Evolutionary conservation across 345 rosid species (phyloP).

Genomic region (Linum trigynum): DNA sequence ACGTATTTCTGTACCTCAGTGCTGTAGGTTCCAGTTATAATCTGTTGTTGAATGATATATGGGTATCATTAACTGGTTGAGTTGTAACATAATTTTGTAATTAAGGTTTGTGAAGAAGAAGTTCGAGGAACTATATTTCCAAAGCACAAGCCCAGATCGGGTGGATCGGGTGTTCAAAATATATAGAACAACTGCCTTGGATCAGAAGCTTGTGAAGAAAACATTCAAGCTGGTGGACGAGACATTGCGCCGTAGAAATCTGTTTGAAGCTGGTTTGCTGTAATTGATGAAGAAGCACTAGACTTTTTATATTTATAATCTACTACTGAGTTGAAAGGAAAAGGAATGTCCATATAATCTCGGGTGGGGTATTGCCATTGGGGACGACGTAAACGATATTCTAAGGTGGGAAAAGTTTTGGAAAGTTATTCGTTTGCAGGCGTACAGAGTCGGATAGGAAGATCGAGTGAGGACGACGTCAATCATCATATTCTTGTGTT

Average conservation of each 20-base stretch:
- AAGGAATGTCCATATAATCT: too few species aligned
- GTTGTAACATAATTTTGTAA: background rate
- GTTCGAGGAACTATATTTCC: constrained; percentile 85
- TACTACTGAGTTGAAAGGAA: too few species aligned
- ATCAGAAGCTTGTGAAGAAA: constrained; percentile 95
- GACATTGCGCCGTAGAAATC: constrained; percentile 82
- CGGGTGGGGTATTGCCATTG: too few species aligned
- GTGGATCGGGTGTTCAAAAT: constrained; percentile 93
- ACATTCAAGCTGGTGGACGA: constrained; percentile 98
- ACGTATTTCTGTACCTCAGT: background rate
- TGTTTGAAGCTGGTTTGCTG: constrained; percentile 85
- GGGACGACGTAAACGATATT: background rate
- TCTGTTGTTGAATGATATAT: too few species aligned
- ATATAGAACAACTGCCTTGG: constrained; percentile 88
- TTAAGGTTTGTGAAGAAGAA: constrained; percentile 91
- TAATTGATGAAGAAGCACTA: constrained; percentile 21
- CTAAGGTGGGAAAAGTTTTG: background rate
- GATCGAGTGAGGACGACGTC: too few species aligned
- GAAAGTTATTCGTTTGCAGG: background rate
- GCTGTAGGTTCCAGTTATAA: too few species aligned
- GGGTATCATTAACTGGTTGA: too few species aligned
- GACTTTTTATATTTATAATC: too few species aligned
- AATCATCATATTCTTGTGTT: too few species aligned
- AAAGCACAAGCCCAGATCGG: constrained; percentile 69
- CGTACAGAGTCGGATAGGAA: background rate